Conservation (phyloP, 1,139 yeast species). For the Geotrichum reessii region DNA sequence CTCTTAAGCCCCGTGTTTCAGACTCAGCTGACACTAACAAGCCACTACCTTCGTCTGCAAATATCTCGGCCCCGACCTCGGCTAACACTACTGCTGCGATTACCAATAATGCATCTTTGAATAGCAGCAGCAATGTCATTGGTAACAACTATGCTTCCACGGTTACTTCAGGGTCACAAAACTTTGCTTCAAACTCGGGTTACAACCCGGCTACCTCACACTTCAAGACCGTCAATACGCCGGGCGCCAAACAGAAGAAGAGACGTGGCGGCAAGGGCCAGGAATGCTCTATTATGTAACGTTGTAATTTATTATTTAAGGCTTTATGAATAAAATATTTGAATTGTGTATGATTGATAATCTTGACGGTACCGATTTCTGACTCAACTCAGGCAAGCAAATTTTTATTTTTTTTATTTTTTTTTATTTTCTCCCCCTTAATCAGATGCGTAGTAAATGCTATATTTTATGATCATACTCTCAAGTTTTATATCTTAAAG, state of each 20-base stretch:
- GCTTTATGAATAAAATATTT: neutral
- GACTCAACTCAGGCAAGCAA: too few relatives aligned
- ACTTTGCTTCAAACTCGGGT: constrained; percentile 34
- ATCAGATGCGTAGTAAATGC: neutral
- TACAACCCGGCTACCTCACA: constrained; percentile 30
- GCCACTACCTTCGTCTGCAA: constrained; percentile 14
- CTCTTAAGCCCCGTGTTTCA: constrained; percentile 18
- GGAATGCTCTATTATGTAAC: constrained; percentile 30
- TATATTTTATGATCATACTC: neutral
- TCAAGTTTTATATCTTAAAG: neutral
- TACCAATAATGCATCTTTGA: constrained; percentile 5
- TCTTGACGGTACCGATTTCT: neutral
- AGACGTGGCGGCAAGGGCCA: constrained; percentile 23
- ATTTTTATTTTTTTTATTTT: neutral
- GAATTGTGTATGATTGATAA: neutral
- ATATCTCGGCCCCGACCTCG: constrained; percentile 11
- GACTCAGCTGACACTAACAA: constrained; percentile 2
- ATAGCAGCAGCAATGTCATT: neutral
- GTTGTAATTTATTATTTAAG: neutral
- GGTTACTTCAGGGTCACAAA: neutral
- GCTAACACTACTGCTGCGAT: constrained; percentile 13
- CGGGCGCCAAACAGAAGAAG: constrained; percentile 29
- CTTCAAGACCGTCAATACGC: constrained; percentile 34
- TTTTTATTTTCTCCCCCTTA: neutral
- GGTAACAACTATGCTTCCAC: neutral